Evolutionary conservation across 768 basidiomycete genomes (phyloP).

Genomic region (Scleroderma citrinum): DNA sequence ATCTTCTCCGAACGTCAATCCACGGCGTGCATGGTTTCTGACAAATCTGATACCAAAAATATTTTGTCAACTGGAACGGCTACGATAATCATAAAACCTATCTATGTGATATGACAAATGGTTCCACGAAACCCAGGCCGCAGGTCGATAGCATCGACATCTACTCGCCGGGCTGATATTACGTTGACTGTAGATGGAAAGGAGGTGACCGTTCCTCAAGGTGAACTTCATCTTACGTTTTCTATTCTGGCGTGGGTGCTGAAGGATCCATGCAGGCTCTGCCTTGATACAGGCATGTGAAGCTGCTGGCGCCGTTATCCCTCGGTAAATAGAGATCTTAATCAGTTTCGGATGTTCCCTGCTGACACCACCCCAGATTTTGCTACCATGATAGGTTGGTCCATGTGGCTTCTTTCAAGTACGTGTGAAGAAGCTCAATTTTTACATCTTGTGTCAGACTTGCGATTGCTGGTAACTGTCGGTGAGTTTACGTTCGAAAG

Average conservation of each 20-base stretch:
- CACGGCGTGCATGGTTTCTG: not conserved
- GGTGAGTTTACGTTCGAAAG: conserved; percentile 43
- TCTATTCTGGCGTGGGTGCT: conserved; percentile 2
- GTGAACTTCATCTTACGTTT: too few species aligned
- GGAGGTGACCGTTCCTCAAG: conserved; percentile 95
- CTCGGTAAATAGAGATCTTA: conserved; percentile 46
- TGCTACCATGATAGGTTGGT: conserved; percentile 80
- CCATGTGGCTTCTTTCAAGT: not conserved
- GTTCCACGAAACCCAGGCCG: conserved; percentile 36
- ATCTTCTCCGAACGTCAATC: not conserved
- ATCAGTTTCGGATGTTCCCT: not conserved
- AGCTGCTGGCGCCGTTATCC: conserved; percentile 76
- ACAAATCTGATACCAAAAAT: not conserved
- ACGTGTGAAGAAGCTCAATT: not conserved
- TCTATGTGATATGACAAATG: not conserved
- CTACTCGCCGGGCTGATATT: conserved; percentile 67
- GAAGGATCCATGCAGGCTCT: conserved; percentile 50
- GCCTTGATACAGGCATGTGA: conserved; percentile 97
- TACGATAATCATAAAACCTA: not conserved
- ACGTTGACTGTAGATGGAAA: conserved; percentile 96
- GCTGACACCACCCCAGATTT: conserved; percentile 42
- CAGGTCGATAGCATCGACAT: conserved; percentile 60
- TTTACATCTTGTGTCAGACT: conserved; percentile 47
- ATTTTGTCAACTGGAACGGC: not conserved
- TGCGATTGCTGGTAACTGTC: conserved; percentile 96